phyloP scores from a whole-genome alignment of 306 rosid species.

The Datisca glomerata region DNA sequence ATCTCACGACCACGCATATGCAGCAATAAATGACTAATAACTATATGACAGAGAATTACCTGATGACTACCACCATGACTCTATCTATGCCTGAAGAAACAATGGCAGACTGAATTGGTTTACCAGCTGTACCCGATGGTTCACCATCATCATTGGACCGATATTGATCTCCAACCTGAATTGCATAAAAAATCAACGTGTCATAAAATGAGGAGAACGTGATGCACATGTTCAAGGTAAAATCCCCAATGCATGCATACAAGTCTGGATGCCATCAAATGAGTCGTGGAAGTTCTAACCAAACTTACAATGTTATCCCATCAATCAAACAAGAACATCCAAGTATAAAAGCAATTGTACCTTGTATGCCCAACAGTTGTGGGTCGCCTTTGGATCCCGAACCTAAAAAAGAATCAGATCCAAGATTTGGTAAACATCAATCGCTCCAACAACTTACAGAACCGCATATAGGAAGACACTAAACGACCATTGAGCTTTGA shows the following conservation, averaged over 20 bases:
- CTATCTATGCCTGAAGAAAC: slow-evolving; percentile 81
- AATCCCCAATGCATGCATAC: no score
- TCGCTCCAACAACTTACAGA: no score
- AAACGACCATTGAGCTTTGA: no score
- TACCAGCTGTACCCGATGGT: slow-evolving; percentile 91
- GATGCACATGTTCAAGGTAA: no score
- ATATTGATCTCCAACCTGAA: slow-evolving; percentile 82
- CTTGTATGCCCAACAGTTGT: slow-evolving; percentile 95
- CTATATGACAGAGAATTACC: slow-evolving; percentile 22
- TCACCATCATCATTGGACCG: slow-evolving; percentile 95
- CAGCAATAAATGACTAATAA: neutral
- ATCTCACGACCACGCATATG: neutral
- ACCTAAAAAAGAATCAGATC: slow-evolving; percentile 26
- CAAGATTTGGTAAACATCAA: neutral
- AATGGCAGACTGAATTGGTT: slow-evolving; percentile 80
- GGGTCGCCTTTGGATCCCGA: slow-evolving; percentile 73
- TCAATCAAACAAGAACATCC: no score
- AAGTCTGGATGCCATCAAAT: no score
- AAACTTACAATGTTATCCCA: no score
- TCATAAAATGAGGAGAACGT: no score
- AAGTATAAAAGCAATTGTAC: slow-evolving; percentile 15
- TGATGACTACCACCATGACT: slow-evolving; percentile 92
- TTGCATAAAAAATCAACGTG: neutral
- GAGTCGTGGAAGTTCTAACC: no score
- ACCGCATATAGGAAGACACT: no score